phyloP scores from a whole-genome alignment of 495 filamentous ascomycete species.

The Baudoinia panamericana region DNA sequence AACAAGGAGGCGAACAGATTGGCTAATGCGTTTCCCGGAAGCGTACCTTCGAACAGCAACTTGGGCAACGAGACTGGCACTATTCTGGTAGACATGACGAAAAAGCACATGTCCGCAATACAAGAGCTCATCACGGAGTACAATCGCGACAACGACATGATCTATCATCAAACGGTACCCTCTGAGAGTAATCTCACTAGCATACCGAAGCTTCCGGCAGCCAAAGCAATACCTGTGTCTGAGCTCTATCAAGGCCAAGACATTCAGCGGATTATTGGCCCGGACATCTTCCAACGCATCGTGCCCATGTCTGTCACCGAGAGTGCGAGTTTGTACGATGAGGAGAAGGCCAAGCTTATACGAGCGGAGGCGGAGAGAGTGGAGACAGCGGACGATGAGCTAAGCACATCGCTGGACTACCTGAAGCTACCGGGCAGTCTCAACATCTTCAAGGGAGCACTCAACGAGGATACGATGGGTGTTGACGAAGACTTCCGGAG shows the following conservation, averaged over 20 bases:
- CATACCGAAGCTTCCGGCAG: slow-evolving; percentile 83
- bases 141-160: slow-evolving; percentile 92
- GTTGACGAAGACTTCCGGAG: slow-evolving; percentile 75
- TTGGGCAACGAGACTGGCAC: slow-evolving; percentile 64
- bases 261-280: slow-evolving; percentile 90
- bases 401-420: slow-evolving; percentile 91
- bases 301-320: slow-evolving; percentile 94
- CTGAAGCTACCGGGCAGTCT: slow-evolving; percentile 78
- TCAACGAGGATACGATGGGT: slow-evolving; percentile 75
- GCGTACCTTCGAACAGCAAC: slow-evolving; percentile 69
- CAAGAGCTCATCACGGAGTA: slow-evolving; percentile 65
- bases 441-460: slow-evolving; percentile 82
- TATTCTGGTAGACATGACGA: slow-evolving; percentile 64
- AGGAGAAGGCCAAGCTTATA: slow-evolving; percentile 93
- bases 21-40: slow-evolving; percentile 68
- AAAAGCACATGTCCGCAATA: slow-evolving; percentile 64
- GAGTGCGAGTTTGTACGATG: slow-evolving; percentile 91
- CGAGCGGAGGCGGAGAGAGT: slow-evolving; percentile 88
- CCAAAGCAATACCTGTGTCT: slow-evolving; percentile 95
- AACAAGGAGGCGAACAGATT: slow-evolving; percentile 61
- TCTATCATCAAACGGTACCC: slow-evolving; percentile 88
- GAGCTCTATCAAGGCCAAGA: slow-evolving; percentile 95
- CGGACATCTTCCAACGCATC: slow-evolving; percentile 93
- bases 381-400: slow-evolving; percentile 81
- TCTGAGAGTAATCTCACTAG: slow-evolving; percentile 64